Conservation (phyloP, 352 stramenopile species). For the Phytophthora tubulina region DNA sequence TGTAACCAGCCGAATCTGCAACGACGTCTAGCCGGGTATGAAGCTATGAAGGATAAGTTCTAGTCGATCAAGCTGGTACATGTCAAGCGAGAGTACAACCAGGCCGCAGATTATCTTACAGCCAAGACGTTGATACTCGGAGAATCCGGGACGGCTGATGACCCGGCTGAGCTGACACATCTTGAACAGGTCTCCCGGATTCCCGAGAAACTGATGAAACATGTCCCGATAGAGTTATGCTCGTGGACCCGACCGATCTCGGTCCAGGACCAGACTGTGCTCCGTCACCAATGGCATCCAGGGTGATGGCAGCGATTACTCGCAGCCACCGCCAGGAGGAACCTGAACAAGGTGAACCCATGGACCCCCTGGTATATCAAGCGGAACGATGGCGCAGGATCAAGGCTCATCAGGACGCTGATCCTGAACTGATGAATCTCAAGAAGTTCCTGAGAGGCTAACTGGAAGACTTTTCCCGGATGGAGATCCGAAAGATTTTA, state of each 20-base stretch:
- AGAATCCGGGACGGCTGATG: no score
- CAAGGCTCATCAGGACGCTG: background rate
- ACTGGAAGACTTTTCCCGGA: no score
- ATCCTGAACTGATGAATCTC: background rate
- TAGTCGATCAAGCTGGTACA: background rate
- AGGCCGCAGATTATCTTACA: no score
- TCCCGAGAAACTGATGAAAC: background rate
- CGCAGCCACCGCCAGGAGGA: no score
- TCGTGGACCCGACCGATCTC: background rate
- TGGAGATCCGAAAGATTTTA: no score
- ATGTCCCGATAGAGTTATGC: background rate
- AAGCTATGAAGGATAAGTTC: no score
- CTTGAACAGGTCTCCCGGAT: background rate
- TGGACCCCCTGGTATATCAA: no score
- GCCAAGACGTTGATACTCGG: background rate
- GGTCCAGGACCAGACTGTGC: background rate
- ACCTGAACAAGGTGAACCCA: no score
- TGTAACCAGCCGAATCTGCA: background rate
- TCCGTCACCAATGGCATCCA: background rate
- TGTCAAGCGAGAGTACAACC: background rate
- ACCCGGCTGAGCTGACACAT: background rate
- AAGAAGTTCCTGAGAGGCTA: background rate
- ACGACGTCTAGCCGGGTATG: background rate
- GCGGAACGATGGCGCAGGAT: background rate
- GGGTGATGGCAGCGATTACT: background rate